Evolutionary conservation across 352 stramenopile species (phyloP).

Genomic region (Thalassiosira sp.): DNA sequence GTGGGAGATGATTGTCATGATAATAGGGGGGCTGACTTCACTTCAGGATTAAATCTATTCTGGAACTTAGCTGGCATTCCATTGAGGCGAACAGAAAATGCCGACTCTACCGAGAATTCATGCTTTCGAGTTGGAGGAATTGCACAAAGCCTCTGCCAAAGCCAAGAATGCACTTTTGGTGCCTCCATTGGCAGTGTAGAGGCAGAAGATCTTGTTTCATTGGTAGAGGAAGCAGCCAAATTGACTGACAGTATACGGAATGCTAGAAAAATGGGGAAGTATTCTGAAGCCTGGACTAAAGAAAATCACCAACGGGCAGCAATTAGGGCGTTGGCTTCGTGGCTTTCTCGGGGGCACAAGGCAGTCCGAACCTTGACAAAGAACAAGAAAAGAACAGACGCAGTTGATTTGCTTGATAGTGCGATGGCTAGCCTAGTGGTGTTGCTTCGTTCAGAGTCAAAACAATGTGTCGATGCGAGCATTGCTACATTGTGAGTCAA

Average conservation of each 20-base stretch:
- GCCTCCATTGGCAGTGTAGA: background rate
- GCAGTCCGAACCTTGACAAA: constrained; percentile 6
- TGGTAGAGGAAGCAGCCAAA: constrained; percentile 15
- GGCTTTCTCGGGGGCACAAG: constrained; percentile 26
- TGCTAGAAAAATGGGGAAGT: background rate
- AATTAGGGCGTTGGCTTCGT: constrained; percentile 24
- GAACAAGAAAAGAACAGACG: constrained; percentile 1
- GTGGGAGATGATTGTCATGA: constrained; percentile 7
- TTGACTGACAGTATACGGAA: constrained; percentile 7
- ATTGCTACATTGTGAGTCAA: constrained; percentile 32
- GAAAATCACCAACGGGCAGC: constrained; percentile 19
- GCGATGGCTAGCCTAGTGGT: constrained; percentile 9
- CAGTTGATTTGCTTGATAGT: constrained; percentile 14
- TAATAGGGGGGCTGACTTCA: constrained; percentile 15
- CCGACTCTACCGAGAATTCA: background rate
- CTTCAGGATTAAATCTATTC: constrained; percentile 19
- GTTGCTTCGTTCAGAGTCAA: constrained; percentile 23
- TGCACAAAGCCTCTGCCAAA: constrained; percentile 25
- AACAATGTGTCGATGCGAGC: constrained; percentile 27
- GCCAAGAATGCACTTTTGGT: constrained; percentile 17
- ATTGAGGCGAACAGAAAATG: background rate
- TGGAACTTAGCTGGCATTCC: constrained; percentile 34
- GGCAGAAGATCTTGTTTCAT: constrained; percentile 11
- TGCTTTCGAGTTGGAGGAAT: constrained; percentile 30
- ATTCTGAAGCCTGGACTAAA: constrained; percentile 4